Base-by-base conservation (phyloP, 352 stramenopile genomes). In the Phytophthora lateralis region DNA sequence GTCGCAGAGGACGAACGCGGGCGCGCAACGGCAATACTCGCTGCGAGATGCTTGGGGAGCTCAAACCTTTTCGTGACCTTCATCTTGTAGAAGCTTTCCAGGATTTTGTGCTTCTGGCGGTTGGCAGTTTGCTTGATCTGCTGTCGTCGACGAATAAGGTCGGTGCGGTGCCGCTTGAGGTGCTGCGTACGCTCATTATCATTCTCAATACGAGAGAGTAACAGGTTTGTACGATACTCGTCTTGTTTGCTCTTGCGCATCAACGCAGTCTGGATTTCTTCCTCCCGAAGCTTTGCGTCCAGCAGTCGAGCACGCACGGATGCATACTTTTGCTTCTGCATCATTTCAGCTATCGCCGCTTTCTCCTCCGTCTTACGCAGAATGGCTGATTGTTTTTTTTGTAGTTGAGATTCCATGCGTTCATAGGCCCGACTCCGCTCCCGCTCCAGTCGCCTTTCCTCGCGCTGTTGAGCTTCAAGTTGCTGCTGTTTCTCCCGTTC, bases 71-170 rank as follows among this genome's bases (percentile, higher is more conserved):
- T 93, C 5, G 79, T 90, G 32, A 92, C 72, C 55, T 90, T 88
- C 84, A 95, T 91, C 49, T 87, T 85, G 63, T 93, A 77, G 46
- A 95, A 92, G 44, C 70, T 89, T 11, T 91, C 78, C 4, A 93
- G 50, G n/a, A 93, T 78, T 24, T 92, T 75, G 20, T 85, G 71
- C 48, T 91, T 91, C 32, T 93, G 78, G 0, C 78, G 63, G 17
- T 49, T 71, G 4, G 80, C 80, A 30, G 66, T 65, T 45, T 87
- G 75, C 47, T 92, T 88, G 44, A 91, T 85, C 41, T 89, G 71
- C 59, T 91, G 75, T 0, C 83, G 78, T 15, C 83, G 73, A 11
- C 76, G 71, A 39, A 95, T 55, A 2, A 93, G 64, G 12, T 67
- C 59, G 4, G 78, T 61, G 12, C 85, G 80, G 39, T 95, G 78